A percentile compares a stretch with the other conserved stretches of the same genome.
phyloP scores from a whole-genome alignment of 352 stramenopile species.

The Phytophthora ramorum region DNA sequence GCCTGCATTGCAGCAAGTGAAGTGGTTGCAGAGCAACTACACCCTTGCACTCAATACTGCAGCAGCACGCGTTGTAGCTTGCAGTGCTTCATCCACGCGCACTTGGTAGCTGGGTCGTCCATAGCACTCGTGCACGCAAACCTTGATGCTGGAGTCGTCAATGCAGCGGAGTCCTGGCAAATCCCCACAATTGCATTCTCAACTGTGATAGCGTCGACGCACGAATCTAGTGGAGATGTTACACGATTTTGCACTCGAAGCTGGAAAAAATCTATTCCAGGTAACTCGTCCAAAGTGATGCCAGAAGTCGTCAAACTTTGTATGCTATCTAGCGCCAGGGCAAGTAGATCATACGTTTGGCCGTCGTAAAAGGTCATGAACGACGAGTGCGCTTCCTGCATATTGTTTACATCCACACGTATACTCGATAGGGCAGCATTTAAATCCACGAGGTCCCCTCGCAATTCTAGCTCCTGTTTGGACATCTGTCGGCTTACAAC shows the following conservation, averaged over 20 bases:
- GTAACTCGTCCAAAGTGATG: not conserved
- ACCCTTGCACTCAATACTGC: too few relatives aligned
- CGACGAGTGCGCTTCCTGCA: not conserved
- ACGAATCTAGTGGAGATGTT: slow-evolving; percentile 1
- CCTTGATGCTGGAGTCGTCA: too few relatives aligned
- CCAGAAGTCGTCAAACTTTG: not conserved
- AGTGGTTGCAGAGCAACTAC: too few relatives aligned
- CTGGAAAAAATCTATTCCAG: not conserved
- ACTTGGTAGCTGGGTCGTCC: too few relatives aligned
- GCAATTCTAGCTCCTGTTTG: slow-evolving; percentile 12
- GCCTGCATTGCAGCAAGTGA: too few relatives aligned
- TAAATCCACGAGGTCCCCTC: slow-evolving; percentile 17
- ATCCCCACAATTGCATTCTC: too few relatives aligned
- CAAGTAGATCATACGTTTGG: slow-evolving; percentile 9
- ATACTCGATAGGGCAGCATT: slow-evolving; percentile 19
- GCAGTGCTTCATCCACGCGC: too few relatives aligned
- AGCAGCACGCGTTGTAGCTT: too few relatives aligned
- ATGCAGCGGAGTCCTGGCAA: too few relatives aligned
- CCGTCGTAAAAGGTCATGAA: slow-evolving; percentile 1
- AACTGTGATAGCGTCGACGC: not conserved
- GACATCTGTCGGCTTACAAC: slow-evolving; percentile 21
- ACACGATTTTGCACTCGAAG: slow-evolving; percentile 3
- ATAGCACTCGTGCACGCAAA: too few relatives aligned
- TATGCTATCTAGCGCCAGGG: not conserved
- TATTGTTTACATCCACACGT: slow-evolving; percentile 20